These are phyloP conservation scores for Suillus placidus DNA, from an alignment of 768 basidiomycete species.

Conservation along the genomic window DNA sequence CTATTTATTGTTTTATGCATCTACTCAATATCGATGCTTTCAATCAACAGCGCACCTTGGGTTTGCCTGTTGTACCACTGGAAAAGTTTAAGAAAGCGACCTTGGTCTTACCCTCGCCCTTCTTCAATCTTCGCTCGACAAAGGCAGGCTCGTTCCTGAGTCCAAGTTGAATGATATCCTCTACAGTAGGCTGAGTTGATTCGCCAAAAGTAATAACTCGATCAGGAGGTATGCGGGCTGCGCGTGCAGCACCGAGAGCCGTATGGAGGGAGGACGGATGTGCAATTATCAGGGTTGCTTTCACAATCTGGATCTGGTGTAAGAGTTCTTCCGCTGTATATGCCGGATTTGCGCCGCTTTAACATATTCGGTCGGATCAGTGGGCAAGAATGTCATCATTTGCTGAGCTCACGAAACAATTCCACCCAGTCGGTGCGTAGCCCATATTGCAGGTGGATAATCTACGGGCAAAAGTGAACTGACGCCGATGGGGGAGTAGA, in stretches of 20 bases:
- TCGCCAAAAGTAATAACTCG: conserved; percentile 33
- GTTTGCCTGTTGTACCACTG: conserved; percentile 72
- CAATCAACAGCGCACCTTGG: conserved; percentile 21
- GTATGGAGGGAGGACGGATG: conserved; percentile 31
- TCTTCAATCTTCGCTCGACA: conserved; percentile 47
- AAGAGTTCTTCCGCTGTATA: conserved; percentile 37
- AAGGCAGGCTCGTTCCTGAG: conserved; percentile 40
- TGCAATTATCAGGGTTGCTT: conserved; percentile 34
- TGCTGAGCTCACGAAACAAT: conserved; percentile 52
- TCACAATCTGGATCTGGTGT: conserved; percentile 34
- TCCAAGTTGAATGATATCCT: conserved; percentile 52
- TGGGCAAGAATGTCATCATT: not conserved
- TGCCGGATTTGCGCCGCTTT: conserved; percentile 38
- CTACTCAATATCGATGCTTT: not conserved
- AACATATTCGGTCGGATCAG: not conserved
- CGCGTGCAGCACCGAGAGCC: conserved; percentile 34
- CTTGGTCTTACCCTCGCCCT: conserved; percentile 62
- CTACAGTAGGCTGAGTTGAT: conserved; percentile 35
- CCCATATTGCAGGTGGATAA: conserved; percentile 61
- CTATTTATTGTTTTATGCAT: conserved; percentile 32
- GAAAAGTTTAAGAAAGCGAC: conserved; percentile 76
- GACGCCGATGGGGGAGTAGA: not conserved
- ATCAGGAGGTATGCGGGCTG: conserved; percentile 30
- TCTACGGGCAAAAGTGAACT: conserved; percentile 37
- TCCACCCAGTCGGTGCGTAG: conserved; percentile 58